A percentile compares a stretch with the other conserved stretches of the same genome.
These are phyloP conservation scores for Amoeboaphelidium protococcarum DNA, from an alignment of 371 early-diverging fungal genomes.

Conservation along the genomic window DNA sequence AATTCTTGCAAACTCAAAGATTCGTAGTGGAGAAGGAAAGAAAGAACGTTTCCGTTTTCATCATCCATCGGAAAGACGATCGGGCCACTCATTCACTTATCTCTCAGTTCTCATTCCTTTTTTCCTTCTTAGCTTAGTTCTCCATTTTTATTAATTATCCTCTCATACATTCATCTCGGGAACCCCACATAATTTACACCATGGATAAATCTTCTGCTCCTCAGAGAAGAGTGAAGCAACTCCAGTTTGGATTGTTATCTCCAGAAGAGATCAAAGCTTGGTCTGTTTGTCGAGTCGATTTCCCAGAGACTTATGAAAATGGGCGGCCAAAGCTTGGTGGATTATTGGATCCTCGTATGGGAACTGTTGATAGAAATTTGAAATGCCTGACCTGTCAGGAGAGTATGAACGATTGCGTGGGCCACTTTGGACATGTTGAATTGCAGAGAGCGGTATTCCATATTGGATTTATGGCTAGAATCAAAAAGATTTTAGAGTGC, in stretches of 20 bases:
- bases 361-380: constrained; percentile 93
- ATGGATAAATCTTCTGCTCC: constrained; percentile 64
- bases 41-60: too few species aligned
- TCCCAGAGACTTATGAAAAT: constrained; percentile 86
- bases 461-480: constrained; percentile 15
- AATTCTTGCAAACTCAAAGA: too few species aligned
- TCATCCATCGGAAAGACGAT: too few species aligned
- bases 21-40: too few species aligned
- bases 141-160: too few species aligned
- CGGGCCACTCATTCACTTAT: too few species aligned
- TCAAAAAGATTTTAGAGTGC: constrained; percentile 96
- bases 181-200: too few species aligned
- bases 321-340: constrained; percentile 74
- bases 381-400: constrained; percentile 95
- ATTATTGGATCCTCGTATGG: constrained; percentile 92
- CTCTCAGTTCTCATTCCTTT: too few species aligned
- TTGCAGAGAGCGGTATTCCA: constrained; percentile 95
- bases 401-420: constrained; percentile 87
- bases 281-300: constrained; percentile 85
- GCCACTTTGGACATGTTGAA: constrained; percentile 98
- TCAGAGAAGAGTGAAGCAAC: constrained; percentile 51
- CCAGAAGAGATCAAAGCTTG: constrained; percentile 74
- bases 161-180: too few species aligned
- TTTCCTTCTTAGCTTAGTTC: too few species aligned
- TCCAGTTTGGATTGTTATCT: constrained; percentile 89